Percentiles rank a stretch among this genome's conserved stretches.
phyloP scores from a whole-genome alignment of 208 protist species.

The Leishmania tropica region DNA sequence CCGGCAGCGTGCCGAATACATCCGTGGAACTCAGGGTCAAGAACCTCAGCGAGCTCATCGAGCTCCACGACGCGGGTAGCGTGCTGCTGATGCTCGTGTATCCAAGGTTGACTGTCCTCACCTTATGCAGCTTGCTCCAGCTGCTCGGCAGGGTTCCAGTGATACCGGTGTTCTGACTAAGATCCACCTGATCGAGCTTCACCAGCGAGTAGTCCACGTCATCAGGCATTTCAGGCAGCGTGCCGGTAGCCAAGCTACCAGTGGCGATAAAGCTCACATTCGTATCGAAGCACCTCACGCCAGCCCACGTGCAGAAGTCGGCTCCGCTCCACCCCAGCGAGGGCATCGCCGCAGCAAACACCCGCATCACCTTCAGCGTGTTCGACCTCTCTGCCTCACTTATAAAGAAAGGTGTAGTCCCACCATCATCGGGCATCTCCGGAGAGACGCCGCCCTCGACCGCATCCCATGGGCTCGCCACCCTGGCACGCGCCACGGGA shows the following conservation, averaged over 20 bases:
- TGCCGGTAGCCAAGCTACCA: background rate
- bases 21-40: background rate
- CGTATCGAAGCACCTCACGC: background rate
- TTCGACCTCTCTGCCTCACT: background rate
- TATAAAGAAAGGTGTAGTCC: background rate
- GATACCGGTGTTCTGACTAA: background rate
- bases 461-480: background rate
- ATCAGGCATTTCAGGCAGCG: constrained; percentile 13
- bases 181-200: background rate
- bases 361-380: constrained; percentile 7
- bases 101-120: background rate
- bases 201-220: constrained; percentile 9
- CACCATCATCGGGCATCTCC: too few relatives aligned
- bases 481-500: background rate
- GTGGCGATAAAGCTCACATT: background rate
- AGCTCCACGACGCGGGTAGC: background rate
- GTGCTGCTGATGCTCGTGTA: constrained; percentile 1
- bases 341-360: constrained; percentile 2
- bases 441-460: background rate
- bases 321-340: background rate
- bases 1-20: constrained; percentile 8
- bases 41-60: background rate
- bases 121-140: background rate
- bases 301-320: constrained; percentile 4
- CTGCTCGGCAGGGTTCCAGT: constrained; percentile 2